Conservation (phyloP, 192 early-diverging fungal genomes). For the Backusella mclennaniae region DNA sequence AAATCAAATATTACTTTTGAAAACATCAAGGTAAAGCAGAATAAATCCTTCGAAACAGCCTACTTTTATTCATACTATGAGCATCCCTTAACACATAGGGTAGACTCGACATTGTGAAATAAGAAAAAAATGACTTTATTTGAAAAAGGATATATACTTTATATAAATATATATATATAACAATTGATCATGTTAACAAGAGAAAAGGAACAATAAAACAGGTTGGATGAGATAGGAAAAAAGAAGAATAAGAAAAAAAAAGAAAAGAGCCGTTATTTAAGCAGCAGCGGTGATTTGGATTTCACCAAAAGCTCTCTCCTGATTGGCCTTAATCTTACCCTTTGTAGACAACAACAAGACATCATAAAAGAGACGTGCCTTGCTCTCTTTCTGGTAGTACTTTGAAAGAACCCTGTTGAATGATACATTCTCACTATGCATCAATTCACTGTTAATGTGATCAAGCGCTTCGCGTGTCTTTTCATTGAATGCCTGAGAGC, state of each 20-base stretch:
- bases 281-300: slow-evolving; percentile 61
- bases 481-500: background rate
- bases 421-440: background rate
- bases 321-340: slow-evolving; percentile 79
- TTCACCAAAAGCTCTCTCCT: slow-evolving; percentile 79
- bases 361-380: slow-evolving; percentile 90
- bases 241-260: background rate
- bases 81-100: too few relatives aligned
- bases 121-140: background rate
- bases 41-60: too few relatives aligned
- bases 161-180: background rate
- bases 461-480: background rate
- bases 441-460: background rate
- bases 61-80: too few relatives aligned
- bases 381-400: slow-evolving; percentile 60
- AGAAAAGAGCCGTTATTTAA: background rate
- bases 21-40: too few relatives aligned
- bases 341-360: slow-evolving; percentile 86
- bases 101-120: background rate
- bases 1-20: too few relatives aligned
- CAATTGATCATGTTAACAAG: background rate
- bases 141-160: background rate
- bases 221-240: background rate
- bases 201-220: background rate
- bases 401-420: slow-evolving; percentile 21